Evolutionary conservation across 495 filamentous ascomycete species (phyloP).

Genomic region (Neurospora discreta): DNA sequence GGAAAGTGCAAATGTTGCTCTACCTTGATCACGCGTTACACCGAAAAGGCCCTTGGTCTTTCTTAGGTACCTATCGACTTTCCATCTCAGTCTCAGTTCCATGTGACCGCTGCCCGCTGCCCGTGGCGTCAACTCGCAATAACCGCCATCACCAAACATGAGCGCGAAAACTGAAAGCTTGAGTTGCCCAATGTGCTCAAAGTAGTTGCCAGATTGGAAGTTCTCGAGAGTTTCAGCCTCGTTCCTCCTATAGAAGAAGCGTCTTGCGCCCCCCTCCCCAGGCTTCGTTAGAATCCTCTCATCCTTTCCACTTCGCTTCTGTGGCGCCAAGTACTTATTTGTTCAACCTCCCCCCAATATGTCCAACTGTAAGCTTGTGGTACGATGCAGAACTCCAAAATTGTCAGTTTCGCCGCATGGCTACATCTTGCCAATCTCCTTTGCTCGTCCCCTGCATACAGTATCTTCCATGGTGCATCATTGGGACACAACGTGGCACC

Average conservation of each 20-base stretch:
- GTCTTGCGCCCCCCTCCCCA: background rate
- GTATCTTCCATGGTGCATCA: background rate
- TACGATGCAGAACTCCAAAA: background rate
- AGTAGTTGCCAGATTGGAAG: background rate
- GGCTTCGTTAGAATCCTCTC: background rate
- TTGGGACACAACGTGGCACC: background rate
- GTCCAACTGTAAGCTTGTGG: background rate
- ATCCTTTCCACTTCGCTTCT: background rate
- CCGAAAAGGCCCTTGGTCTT: too few relatives aligned
- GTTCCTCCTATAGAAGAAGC: background rate
- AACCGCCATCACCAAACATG: background rate
- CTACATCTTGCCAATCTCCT: background rate
- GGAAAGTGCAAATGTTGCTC: too few relatives aligned
- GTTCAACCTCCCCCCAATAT: background rate
- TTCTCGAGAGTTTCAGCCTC: background rate
- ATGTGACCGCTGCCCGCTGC: background rate
- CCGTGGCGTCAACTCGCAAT: background rate
- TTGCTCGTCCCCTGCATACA: background rate
- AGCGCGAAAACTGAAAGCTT: background rate
- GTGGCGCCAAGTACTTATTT: background rate
- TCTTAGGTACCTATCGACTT: background rate
- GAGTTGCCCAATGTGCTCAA: too few relatives aligned
- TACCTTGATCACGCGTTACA: too few relatives aligned
- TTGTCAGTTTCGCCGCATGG: background rate
- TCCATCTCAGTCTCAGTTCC: background rate